Evolutionary conservation across 1,139 yeast genomes (phyloP).

Genomic region (Hemisphaericaspora subhashii): DNA sequence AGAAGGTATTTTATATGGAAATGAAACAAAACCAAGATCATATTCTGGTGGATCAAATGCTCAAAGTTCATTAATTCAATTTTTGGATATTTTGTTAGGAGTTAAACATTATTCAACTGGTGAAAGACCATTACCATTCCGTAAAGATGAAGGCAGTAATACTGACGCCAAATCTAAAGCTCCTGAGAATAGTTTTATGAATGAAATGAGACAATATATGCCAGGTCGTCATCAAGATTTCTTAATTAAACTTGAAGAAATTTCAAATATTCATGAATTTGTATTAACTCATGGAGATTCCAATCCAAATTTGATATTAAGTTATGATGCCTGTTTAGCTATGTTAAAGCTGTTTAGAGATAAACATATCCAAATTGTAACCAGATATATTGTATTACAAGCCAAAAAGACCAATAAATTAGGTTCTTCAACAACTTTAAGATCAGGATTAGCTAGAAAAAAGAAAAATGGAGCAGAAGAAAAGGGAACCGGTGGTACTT

Average conservation of each 20-base stretch:
- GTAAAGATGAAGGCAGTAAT: conserved; percentile 2
- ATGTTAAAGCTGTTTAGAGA: conserved; percentile 88
- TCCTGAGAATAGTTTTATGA: conserved; percentile 60
- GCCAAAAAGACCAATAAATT: conserved; percentile 55
- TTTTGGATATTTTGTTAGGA: conserved; percentile 72
- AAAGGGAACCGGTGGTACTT: conserved; percentile 93
- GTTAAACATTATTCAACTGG: conserved; percentile 83
- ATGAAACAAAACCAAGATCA: conserved; percentile 54
- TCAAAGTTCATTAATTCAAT: conserved; percentile 86
- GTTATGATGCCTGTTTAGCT: conserved; percentile 89
- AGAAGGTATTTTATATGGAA: conserved; percentile 76
- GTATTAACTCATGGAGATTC: conserved; percentile 45
- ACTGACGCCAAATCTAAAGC: conserved; percentile 7
- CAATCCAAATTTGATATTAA: conserved; percentile 59
- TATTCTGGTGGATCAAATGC: conserved; percentile 94
- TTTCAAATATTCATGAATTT: conserved; percentile 61
- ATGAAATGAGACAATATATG: conserved; percentile 87
- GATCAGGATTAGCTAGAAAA: conserved; percentile 60
- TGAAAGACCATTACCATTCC: conserved; percentile 45
- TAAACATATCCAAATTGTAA: conserved; percentile 89
- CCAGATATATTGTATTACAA: conserved; percentile 80
- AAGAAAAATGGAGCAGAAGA: conserved; percentile 49
- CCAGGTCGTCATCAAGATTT: conserved; percentile 82
- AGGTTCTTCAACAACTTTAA: conserved; percentile 55
- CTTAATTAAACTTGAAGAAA: conserved; percentile 55